Percentiles rank a stretch among this genome's conserved stretches.
Conservation (phyloP, 1,284 basidiomycete species). For the Ustilago sp. region DNA sequence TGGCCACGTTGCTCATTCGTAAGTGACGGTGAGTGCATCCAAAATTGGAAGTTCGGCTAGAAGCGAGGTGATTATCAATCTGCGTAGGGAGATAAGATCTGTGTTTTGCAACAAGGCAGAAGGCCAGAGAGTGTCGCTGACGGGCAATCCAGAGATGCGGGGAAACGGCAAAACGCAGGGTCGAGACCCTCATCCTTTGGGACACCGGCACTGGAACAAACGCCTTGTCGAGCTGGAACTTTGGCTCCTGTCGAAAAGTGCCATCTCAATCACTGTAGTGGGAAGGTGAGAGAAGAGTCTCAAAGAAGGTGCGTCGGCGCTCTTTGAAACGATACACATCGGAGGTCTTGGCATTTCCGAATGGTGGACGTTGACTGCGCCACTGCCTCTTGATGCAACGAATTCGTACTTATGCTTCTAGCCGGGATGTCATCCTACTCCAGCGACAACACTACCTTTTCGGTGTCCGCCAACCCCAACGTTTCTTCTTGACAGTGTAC, state of each 20-base stretch:
- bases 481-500: not conserved
- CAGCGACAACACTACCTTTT: not conserved
- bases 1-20: conserved; percentile 14
- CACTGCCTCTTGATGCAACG: not conserved
- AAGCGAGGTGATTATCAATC: conserved; percentile 9
- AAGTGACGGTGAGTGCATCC: not conserved
- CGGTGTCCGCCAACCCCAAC: not conserved
- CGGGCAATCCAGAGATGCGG: conserved; percentile 2
- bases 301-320: conserved; percentile 16
- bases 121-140: not conserved
- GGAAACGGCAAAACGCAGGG: conserved; percentile 6
- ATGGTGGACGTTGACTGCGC: not conserved
- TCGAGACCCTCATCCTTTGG: not conserved
- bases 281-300: not conserved
- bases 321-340: conserved; percentile 21
- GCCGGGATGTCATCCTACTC: not conserved
- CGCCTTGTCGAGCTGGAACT: conserved; percentile 1
- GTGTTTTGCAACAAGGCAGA: not conserved
- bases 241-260: conserved; percentile 36
- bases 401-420: not conserved
- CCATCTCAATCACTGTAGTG: not conserved
- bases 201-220: not conserved
- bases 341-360: conserved; percentile 27
- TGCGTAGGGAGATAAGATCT: conserved; percentile 16
- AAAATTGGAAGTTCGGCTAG: conserved; percentile 2